Base-by-base conservation (phyloP, 192 early-diverging fungal species). In the Backusella mclennaniae region DNA sequence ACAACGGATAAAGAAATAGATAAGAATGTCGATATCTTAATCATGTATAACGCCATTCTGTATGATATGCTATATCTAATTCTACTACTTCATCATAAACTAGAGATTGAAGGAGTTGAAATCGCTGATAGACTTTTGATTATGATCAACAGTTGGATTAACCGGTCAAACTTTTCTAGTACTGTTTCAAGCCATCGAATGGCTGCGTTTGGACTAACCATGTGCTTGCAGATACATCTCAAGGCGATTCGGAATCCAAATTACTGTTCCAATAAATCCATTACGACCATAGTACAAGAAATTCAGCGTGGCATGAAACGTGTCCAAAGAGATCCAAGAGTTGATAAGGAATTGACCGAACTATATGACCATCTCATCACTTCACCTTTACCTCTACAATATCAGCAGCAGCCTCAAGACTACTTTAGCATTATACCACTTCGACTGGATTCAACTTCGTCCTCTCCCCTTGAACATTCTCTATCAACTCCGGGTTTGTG, bases 341-440 rank as follows among this genome's bases (percentile, higher is more conserved):
- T 69, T 41, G 68, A 69, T 36, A 38, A 69, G 41, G 35, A 69
- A 11, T 38, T 69, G 12, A 23, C 15, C 4, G 68, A 69, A 41
- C 35, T 69, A 0, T 26, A 69, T 69, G 23, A 36, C n/a, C 38
- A 21, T 19, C 21, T 69, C 7, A 23, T 38, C 1, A 39, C 19
- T 15, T 39, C 68, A 19, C 33, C 67, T 36, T 9, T 38, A 69
- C 68, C 68, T 26, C 23, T 39, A 23, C 19, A 23, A 23, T 23
- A 69, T 12, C 17, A 35, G 5, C 68, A 69, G 21, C 33, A 35
- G 8, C 68, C 68, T 39, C 38, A 41, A 36, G 68, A 69, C 1
- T 69, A 69, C 35, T 69, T 69, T 69, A 69, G 68, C 38, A 41
- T 69, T 39, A 38, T 69, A 69, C 68, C 68, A 69, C 68, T 69